Base-by-base conservation (phyloP, 1,284 basidiomycete genomes). In the Bjerkandera adusta region DNA sequence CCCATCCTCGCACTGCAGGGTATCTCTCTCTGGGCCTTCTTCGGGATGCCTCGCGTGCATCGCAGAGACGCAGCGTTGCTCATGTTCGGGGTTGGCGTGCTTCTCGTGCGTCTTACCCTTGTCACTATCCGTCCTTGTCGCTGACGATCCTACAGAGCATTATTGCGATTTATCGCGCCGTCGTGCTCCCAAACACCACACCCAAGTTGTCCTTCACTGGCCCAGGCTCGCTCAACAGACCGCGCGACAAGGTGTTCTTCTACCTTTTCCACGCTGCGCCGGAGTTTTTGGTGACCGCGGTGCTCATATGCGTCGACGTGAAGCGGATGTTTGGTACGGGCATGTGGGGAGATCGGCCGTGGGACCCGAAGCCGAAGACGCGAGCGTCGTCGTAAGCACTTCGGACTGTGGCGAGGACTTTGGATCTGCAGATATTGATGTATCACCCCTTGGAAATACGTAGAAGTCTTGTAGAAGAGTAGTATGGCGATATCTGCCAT, bases 261-360 rank as follows among this genome's bases (percentile, higher is more conserved):
- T 76, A 76, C 53, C 48, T 72, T 7, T 66, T 73, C 42, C 73
- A 75, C 47, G 59, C 67, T 25, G 53, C 71, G 7, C 71, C 71
- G 1, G 74, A 76, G 51, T 73, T 67, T 68, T 22, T 71, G 24
- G 61, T 62, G 4, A 60, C 51, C 12, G 54, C 57, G 24, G 47
- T 68, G 18, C 45, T 75, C 11, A 55, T 71, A 8, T 40, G 51
- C 4, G 53, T 65, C 33, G 71, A 75, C 48, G 57, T 65, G 5
- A 63, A 68, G 25, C 55, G 67, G 48, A 62, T 59, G 43, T 72
- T 68, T 15, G 24, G 37, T 16, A 10, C 15, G 18, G 8, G 34
- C 10, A 16, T 16, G 34, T 8, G 8, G 34, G 8, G 34, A 16
- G 8, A 35, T 16, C 11, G 34, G 10, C 11, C 34, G 34, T 10